Percentiles rank a stretch among this genome's conserved stretches.
Conservation (phyloP, 129 eudicot species). For the Centrapalus pauciflorus region DNA sequence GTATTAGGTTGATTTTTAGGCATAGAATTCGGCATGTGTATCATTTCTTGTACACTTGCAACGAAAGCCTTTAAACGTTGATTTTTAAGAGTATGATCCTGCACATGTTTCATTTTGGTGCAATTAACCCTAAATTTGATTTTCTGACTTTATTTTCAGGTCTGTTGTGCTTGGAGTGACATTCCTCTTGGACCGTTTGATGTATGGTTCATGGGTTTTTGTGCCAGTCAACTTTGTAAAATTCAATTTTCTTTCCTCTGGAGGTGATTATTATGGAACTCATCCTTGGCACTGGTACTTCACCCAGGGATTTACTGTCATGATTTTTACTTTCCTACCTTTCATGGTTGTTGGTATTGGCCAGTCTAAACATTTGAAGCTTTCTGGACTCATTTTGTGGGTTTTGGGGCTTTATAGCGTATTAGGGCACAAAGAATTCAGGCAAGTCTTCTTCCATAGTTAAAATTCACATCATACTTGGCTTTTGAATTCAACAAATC, state of each 20-base stretch:
- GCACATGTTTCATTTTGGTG: too few species aligned
- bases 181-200: constrained; percentile 57
- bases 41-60: too few species aligned
- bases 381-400: constrained; percentile 81
- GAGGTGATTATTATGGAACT: constrained; percentile 99
- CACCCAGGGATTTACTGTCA: constrained; percentile 88
- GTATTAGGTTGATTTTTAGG: too few species aligned
- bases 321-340: constrained; percentile 80
- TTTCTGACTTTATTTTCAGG: constrained; percentile 40
- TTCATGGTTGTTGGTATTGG: constrained; percentile 61
- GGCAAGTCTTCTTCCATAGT: constrained; percentile 34
- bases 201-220: constrained; percentile 90
- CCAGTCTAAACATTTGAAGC: constrained; percentile 75
- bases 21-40: too few species aligned
- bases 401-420: constrained; percentile 73
- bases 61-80: too few species aligned
- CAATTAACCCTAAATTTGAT: too few species aligned
- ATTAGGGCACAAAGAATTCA: constrained; percentile 97
- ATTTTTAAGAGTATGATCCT: too few species aligned
- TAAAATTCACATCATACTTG: not conserved
- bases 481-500: not conserved
- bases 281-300: constrained; percentile 99
- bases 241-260: constrained; percentile 91
- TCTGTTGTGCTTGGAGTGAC: constrained; percentile 61
- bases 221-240: constrained; percentile 92